These are phyloP conservation scores for Candida xiaguanensis DNA, from an alignment of 805 yeast species.

Conservation along the genomic window DNA sequence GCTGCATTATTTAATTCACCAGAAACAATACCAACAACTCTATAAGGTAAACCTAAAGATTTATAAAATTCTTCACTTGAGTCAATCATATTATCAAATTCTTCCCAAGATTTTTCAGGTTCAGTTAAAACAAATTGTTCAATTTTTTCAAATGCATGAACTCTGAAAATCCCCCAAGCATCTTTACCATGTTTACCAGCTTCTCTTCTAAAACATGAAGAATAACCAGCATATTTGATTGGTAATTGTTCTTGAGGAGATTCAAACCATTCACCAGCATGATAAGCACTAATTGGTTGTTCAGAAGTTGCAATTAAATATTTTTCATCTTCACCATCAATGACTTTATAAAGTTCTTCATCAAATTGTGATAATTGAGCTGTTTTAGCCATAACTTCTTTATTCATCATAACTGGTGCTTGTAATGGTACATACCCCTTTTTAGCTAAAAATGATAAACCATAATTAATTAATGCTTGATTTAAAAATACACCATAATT, in stretches of 20 bases:
- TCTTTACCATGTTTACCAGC: constrained; percentile 99
- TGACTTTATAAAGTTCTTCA: constrained; percentile 95
- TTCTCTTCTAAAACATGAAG: constrained; percentile 98
- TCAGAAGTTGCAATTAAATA: constrained; percentile 97
- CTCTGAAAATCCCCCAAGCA: constrained; percentile 99
- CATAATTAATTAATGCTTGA: constrained; percentile 97
- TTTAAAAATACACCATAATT: constrained; percentile 94
- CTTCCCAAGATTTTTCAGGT: constrained; percentile 97
- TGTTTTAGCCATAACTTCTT: constrained; percentile 98
- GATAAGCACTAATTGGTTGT: constrained; percentile 98
- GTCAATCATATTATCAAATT: constrained; percentile 93
- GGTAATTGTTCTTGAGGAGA: constrained; percentile 96
- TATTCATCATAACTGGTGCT: constrained; percentile 99
- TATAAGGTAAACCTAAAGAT: constrained; percentile 87
- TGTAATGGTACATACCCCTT: constrained; percentile 86
- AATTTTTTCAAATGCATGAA: constrained; percentile 96
- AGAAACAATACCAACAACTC: constrained; percentile 96
- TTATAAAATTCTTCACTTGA: constrained; percentile 90
- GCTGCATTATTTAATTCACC: constrained; percentile 99
- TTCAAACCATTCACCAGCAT: constrained; percentile 97
- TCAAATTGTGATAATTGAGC: constrained; percentile 98
- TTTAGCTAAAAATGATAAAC: constrained; percentile 75
- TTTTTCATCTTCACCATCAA: constrained; percentile 97
- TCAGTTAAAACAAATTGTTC: constrained; percentile 95
- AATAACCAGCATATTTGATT: constrained; percentile 94